phyloP scores from a whole-genome alignment of 129 eudicot species.

The Oenanthe sinensis region DNA sequence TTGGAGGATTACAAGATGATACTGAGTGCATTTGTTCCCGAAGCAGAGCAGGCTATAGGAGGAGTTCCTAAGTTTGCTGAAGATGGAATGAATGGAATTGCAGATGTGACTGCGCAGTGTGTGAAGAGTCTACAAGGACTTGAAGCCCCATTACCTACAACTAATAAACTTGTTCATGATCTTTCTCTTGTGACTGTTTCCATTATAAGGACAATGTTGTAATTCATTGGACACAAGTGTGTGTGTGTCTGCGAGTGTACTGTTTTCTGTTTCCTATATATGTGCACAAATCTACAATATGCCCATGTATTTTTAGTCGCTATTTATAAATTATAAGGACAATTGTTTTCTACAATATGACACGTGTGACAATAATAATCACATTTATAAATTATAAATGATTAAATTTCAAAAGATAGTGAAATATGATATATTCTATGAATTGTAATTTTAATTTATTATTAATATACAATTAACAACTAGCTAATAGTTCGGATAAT shows the following conservation, averaged over 20 bases:
- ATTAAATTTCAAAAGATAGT: too few relatives aligned
- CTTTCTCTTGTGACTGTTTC: slow-evolving; percentile 14
- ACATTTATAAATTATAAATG: too few relatives aligned
- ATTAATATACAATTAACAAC: too few relatives aligned
- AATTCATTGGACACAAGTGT: neutral
- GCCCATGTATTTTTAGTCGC: too few relatives aligned
- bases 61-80: slow-evolving; percentile 22
- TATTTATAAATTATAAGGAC: too few relatives aligned
- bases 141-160: neutral
- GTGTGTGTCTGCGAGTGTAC: neutral
- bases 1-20: neutral
- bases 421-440: too few relatives aligned
- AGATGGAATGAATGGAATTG: slow-evolving; percentile 16
- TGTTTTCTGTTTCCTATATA: neutral
- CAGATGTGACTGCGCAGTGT: slow-evolving; percentile 3
- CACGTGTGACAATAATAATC: too few relatives aligned
- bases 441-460: too few relatives aligned
- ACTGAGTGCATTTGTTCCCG: slow-evolving; percentile 9
- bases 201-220: slow-evolving; percentile 13
- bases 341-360: too few relatives aligned
- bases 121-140: neutral
- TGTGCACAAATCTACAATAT: too few relatives aligned
- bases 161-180: slow-evolving; percentile 15
- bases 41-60: slow-evolving; percentile 18
- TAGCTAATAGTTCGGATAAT: too few relatives aligned